phyloP scores from a whole-genome alignment of 2,329 filamentous ascomycete species.

The Capronia americana region DNA sequence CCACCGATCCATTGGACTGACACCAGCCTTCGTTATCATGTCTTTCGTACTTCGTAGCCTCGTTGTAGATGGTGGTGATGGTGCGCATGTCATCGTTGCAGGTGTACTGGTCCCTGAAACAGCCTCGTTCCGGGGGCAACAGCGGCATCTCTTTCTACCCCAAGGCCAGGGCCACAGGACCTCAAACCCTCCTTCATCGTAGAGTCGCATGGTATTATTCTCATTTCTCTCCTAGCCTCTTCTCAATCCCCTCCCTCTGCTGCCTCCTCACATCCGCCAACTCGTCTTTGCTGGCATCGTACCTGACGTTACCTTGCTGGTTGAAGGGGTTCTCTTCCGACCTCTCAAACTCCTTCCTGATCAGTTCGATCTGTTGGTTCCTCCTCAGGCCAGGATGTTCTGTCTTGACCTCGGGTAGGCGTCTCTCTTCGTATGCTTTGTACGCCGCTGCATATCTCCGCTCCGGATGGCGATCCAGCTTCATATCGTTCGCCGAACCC shows the following conservation, averaged over 20 bases:
- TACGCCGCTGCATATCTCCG: constrained; percentile 85
- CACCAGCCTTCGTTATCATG: not conserved
- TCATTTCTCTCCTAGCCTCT: constrained; percentile 57
- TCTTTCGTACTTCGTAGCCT: constrained; percentile 1
- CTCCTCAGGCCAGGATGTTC: constrained; percentile 80
- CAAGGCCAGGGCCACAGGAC: not conserved
- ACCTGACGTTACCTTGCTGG: constrained; percentile 71
- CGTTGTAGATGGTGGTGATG: not conserved
- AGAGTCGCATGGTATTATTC: not conserved
- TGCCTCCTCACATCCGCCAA: constrained; percentile 67
- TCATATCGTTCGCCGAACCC: constrained; percentile 61
- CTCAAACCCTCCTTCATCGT: not conserved
- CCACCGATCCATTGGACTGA: not conserved
- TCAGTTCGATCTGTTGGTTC: constrained; percentile 82
- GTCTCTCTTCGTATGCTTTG: constrained; percentile 78
- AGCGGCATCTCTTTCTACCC: not conserved
- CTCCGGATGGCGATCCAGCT: constrained; percentile 89
- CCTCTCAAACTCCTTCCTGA: constrained; percentile 93
- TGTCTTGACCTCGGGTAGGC: constrained; percentile 82
- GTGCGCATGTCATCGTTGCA: not conserved
- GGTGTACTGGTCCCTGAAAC: not conserved
- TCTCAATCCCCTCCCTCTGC: constrained; percentile 78
- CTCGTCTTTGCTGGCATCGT: constrained; percentile 82
- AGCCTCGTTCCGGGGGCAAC: not conserved
- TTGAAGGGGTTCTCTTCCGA: constrained; percentile 95